Base-by-base conservation (phyloP, 2,329 filamentous ascomycete species). In the Bipolaris gigantea region DNA sequence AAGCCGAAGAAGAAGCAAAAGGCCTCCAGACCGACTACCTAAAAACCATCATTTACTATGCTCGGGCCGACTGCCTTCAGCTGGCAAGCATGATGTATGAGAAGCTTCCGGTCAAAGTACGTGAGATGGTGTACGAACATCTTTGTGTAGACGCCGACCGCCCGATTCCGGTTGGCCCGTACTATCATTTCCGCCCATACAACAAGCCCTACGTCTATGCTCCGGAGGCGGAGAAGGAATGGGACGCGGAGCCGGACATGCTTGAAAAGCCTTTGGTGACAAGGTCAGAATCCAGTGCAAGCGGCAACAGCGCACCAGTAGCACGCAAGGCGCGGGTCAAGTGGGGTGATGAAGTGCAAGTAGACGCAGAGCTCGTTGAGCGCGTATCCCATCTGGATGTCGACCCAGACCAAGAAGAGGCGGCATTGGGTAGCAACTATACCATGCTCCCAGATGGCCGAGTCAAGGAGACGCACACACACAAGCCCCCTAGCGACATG, bases 171-270 rank as follows among this genome's bases (percentile, higher is more conserved):
- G 50, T 65, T 32, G 65, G 66, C 2, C 62, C 63, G 13, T 63
- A 63, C 23, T 61, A 62, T 45, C 66, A 69, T 35, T 64, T 62
- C 18, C 59, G 61, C 2, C 46, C 34, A n/a, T 68, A 66, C 21
- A 33, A 59, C 23, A 21, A 38, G 15, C 34, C 32, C 8, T 33
- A 18, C 18, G 9, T 8, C 32, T 27, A 13, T 8, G 21, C 33
- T 15, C 9, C 10, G 9, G 21, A 21, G 30, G 9, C n/a, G 5
- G n/a, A 9, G 5, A 18, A 9, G 5, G 10, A 30, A 7, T 13
- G 13, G 2, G 10, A 30, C 18, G 4, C 15, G 16, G n/a, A 48
- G 13, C 16, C 23, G 10, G 27, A 30, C 27, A 30, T 11, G 27
- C 27, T 30, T 11, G 27, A 30, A 30, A 13, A 30, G 13, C 2